A percentile compares a stretch with the other conserved stretches of the same genome.
Conservation (phyloP, 495 filamentous ascomycete genomes). For the Elaphomyces granulatus region DNA sequence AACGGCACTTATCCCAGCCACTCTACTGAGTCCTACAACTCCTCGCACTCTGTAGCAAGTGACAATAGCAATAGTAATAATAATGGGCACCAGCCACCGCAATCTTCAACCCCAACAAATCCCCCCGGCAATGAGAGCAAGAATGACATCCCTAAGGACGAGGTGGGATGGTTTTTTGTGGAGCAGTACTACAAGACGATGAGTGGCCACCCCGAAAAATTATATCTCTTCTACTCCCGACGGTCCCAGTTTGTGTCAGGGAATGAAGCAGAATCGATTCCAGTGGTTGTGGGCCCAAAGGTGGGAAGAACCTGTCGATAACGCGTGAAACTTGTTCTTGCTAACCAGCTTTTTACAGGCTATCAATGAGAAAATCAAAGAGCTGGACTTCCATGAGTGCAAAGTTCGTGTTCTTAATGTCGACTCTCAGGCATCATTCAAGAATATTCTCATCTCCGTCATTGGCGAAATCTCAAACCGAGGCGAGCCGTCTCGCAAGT, state of each 20-base stretch:
- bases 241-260: constrained; percentile 72
- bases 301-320: constrained; percentile 38
- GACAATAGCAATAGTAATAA: constrained; percentile 19
- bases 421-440: constrained; percentile 82
- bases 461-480: constrained; percentile 97
- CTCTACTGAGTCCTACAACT: constrained; percentile 25
- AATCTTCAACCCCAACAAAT: constrained; percentile 31
- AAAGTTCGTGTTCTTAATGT: constrained; percentile 98
- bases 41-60: constrained; percentile 14
- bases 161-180: constrained; percentile 98
- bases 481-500: constrained; percentile 76
- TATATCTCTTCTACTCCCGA: constrained; percentile 79
- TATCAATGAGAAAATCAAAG: constrained; percentile 86
- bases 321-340: too few relatives aligned
- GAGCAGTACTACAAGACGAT: constrained; percentile 98
- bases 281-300: constrained; percentile 68
- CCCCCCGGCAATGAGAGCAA: constrained; percentile 26
- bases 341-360: constrained; percentile 35
- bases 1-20: constrained; percentile 34
- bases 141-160: constrained; percentile 51
- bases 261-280: constrained; percentile 71
- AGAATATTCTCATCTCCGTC: constrained; percentile 90
- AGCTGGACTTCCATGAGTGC: constrained; percentile 89
- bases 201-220: constrained; percentile 83
- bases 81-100: constrained; percentile 31